phyloP scores from a whole-genome alignment of 345 rosid species.

The Trapa incisa region DNA sequence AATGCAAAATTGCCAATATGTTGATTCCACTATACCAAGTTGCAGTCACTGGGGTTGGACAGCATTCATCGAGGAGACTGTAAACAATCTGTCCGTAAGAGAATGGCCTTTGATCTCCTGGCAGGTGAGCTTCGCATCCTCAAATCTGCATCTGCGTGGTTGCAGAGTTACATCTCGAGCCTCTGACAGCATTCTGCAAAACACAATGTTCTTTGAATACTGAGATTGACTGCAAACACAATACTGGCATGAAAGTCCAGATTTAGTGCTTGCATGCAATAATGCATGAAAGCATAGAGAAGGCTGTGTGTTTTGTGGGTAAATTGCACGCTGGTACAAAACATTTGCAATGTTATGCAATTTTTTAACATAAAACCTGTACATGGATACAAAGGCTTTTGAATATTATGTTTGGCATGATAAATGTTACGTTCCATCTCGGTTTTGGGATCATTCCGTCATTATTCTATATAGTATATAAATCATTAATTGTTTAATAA shows the following conservation, averaged over 20 bases:
- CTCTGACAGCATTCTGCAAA: constrained; percentile 4
- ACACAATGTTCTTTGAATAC: background rate
- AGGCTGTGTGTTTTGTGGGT: too few species aligned
- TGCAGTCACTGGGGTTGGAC: background rate
- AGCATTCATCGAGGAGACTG: constrained; percentile 1
- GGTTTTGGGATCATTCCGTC: too few species aligned
- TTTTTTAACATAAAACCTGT: too few species aligned
- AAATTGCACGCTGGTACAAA: too few species aligned
- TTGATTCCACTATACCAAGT: background rate
- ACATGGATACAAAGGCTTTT: too few species aligned
- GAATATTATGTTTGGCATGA: too few species aligned
- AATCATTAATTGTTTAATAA: too few species aligned
- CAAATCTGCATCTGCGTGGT: constrained; percentile 59
- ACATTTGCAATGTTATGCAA: too few species aligned
- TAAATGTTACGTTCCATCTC: too few species aligned
- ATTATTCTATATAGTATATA: too few species aligned
- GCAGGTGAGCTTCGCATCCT: constrained; percentile 61
- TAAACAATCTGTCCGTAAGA: constrained; percentile 24
- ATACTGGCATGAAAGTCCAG: background rate
- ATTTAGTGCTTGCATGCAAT: background rate
- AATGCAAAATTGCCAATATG: background rate
- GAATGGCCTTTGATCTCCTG: constrained; percentile 61
- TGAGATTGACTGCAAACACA: background rate
- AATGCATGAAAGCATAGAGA: too few species aligned
- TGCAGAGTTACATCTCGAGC: constrained; percentile 37